Base-by-base conservation (phyloP, 352 stramenopile genomes). In the Thraustochytrium sp. region DNA sequence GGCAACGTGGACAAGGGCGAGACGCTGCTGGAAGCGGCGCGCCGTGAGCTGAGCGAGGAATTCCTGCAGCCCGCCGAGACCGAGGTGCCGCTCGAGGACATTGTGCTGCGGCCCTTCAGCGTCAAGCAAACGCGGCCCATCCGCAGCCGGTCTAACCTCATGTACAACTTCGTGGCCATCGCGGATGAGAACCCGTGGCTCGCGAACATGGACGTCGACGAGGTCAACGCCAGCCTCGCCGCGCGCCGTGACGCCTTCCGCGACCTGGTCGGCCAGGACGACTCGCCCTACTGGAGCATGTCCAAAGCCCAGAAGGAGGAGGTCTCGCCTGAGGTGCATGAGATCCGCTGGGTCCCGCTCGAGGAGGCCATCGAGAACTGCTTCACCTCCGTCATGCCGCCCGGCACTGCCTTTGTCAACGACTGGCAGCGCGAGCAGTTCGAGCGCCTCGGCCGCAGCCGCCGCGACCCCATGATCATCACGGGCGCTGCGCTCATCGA, bases 81-180 rank as follows among this genome's bases (percentile, higher is more conserved):
- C 5, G 85, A 87, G 2, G 40, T 56, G 11, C 61, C 89, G 23
- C 86, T 88, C 44, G 91, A 89, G 51, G 73, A 89, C 42, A 80
- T 85, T 18, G 80, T 88, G n/a, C 40, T 84, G 40, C 75, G 59
- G 23, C 75, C 75, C 23, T 83, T 76, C 61, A 68, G 34, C 23
- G 75, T 84, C 38, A 90, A 90, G 61, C 64, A 89, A 56, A 92
- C 89, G 46, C 78, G 87, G 2, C 76, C 88, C 8, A 87, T 92
- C 64, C 87, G 90, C 62, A 65, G 64, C 2, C 82, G 82, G 21
- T 88, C 88, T 49, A 87, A 91, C 82, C 85, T 87, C 72, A 92
- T 92, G 89, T 88, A 90, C 85, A 92, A 92, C 75, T 92, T 92
- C 76, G 85, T 91, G 0, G 88, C 88, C 5, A 89, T 92, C n/a